Evolutionary conservation across 2,329 filamentous ascomycete genomes (phyloP).

Genomic region (Talaromyces sp.): DNA sequence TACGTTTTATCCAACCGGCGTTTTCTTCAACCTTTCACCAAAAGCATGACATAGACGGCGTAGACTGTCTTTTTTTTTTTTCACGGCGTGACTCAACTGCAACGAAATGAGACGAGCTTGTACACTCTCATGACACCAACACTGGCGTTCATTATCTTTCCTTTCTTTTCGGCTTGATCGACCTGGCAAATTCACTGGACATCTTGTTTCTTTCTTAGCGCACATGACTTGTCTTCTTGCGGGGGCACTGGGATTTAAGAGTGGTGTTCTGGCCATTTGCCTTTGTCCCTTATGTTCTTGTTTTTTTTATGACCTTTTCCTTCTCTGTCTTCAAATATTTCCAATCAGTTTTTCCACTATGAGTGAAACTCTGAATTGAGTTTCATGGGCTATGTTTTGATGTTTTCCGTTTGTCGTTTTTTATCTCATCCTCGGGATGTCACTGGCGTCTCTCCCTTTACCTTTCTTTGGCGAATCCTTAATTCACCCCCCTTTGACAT

Average conservation of each 20-base stretch:
- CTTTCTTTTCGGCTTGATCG: constrained; percentile 9
- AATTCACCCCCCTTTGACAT: constrained; percentile 19
- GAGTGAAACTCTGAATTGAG: neutral
- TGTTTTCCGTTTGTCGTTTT: constrained; percentile 8
- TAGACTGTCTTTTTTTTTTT: constrained; percentile 15
- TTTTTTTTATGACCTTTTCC: constrained; percentile 17
- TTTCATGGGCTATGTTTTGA: constrained; percentile 9
- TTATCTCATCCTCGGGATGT: neutral
- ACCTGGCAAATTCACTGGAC: constrained; percentile 5
- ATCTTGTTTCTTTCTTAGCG: constrained; percentile 12
- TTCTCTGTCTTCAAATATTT: constrained; percentile 15
- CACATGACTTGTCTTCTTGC: constrained; percentile 14
- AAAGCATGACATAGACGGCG: constrained; percentile 17
- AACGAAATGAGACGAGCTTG: constrained; percentile 26
- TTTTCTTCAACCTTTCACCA: constrained; percentile 4
- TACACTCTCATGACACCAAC: constrained; percentile 29
- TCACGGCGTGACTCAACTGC: constrained; percentile 19
- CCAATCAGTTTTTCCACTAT: neutral
- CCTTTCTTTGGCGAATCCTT: constrained; percentile 12
- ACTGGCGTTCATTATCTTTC: constrained; percentile 9
- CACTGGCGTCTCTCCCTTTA: constrained; percentile 4
- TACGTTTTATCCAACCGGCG: constrained; percentile 2
- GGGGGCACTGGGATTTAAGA: neutral
- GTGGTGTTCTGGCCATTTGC: constrained; percentile 8
- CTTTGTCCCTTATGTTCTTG: constrained; percentile 21